Evolutionary conservation across 768 basidiomycete species (phyloP).

Genomic region (Imleria badia): DNA sequence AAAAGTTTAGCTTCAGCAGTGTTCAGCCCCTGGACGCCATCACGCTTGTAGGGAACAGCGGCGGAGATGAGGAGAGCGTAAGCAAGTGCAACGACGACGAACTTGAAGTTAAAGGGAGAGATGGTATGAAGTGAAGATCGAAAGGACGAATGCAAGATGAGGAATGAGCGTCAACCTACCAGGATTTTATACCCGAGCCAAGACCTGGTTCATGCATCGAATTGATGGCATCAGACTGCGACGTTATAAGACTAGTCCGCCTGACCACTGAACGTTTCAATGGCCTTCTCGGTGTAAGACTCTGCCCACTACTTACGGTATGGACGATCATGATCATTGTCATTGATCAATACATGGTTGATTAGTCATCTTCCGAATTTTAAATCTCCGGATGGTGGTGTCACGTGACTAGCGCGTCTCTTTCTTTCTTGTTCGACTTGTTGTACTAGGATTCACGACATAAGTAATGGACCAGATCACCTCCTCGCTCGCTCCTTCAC

Average conservation of each 20-base stretch:
- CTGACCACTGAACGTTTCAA: too few relatives aligned
- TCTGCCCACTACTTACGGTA: too few relatives aligned
- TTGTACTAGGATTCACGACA: slow-evolving; percentile 15
- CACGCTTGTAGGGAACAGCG: slow-evolving; percentile 17
- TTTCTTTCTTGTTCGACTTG: slow-evolving; percentile 7
- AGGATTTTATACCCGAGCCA: slow-evolving; percentile 1
- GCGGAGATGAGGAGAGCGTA: slow-evolving; percentile 20
- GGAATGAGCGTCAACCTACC: not conserved
- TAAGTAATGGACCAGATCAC: slow-evolving; percentile 76
- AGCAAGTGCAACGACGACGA: slow-evolving; percentile 8
- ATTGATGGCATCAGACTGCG: not conserved
- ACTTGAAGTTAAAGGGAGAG: slow-evolving; percentile 15
- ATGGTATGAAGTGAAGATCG: slow-evolving; percentile 3
- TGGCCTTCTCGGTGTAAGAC: too few relatives aligned
- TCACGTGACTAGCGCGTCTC: slow-evolving; percentile 36
- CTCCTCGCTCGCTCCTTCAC: slow-evolving; percentile 59
- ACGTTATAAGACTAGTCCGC: too few relatives aligned
- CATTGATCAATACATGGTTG: not conserved
- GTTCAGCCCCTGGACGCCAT: slow-evolving; percentile 26
- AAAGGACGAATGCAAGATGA: not conserved
- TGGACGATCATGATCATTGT: not conserved
- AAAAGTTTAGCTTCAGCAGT: slow-evolving; percentile 22
- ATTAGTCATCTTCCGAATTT: not conserved
- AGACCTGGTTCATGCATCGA: not conserved
- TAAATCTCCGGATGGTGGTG: not conserved